Conservation (phyloP, 495 filamentous ascomycete species). For the Penicillium tannophilum region DNA sequence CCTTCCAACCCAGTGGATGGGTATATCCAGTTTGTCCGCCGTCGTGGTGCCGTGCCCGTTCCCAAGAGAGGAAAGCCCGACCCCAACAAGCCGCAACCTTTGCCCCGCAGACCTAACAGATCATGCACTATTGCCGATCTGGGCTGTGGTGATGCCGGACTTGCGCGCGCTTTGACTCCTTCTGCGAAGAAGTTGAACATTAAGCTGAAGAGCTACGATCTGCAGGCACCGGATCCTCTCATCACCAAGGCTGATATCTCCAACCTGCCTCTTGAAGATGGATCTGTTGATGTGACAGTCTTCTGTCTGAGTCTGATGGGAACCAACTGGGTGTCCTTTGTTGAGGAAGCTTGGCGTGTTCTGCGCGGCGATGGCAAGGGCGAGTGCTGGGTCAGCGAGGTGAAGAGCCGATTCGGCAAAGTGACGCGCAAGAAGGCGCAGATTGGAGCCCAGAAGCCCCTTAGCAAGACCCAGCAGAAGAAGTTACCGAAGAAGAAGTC, state of each 20-base stretch:
- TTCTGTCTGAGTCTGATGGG: conserved; percentile 98
- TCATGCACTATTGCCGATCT: conserved; percentile 81
- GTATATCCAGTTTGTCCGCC: conserved; percentile 69
- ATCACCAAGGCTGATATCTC: conserved; percentile 89
- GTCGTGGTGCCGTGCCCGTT: conserved; percentile 49
- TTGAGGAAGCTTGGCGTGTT: conserved; percentile 91
- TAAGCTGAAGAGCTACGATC: conserved; percentile 67
- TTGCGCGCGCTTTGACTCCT: conserved; percentile 62
- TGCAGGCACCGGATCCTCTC: conserved; percentile 63
- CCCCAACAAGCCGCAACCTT: conserved; percentile 32
- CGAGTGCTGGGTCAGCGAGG: conserved; percentile 95
- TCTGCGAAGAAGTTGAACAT: conserved; percentile 63
- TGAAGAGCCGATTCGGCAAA: conserved; percentile 84
- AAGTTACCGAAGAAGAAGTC: conserved; percentile 43
- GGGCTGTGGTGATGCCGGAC: conserved; percentile 77
- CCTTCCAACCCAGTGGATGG: conserved; percentile 90
- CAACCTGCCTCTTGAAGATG: conserved; percentile 70
- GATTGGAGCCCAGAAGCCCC: conserved; percentile 64
- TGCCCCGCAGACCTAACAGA: conserved; percentile 56
- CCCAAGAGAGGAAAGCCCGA: conserved; percentile 41
- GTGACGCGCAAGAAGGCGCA: conserved; percentile 58
- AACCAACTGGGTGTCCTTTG: conserved; percentile 94
- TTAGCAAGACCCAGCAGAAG: conserved; percentile 58
- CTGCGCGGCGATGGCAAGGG: conserved; percentile 78
- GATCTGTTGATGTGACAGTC: conserved; percentile 77